Evolutionary conservation across 169 alveolate genomes (phyloP).

Genomic region (Eimeria necatrix): DNA sequence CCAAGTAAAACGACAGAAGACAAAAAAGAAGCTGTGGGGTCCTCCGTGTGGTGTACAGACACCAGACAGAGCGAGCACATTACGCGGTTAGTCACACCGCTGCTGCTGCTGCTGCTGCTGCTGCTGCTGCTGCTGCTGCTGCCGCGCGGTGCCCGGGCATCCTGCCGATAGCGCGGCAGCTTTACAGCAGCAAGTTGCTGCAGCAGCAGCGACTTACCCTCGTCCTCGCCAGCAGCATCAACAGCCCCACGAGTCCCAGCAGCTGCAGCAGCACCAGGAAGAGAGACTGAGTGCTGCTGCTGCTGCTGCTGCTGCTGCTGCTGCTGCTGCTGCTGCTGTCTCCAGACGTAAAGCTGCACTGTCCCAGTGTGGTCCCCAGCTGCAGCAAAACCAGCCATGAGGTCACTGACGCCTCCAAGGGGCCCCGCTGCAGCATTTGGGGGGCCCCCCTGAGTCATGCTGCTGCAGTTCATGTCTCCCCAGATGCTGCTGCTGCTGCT

Average conservation of each 20-base stretch:
- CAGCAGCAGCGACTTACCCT: neutral
- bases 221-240: neutral
- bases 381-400: neutral
- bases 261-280: neutral
- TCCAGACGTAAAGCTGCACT: slow-evolving; percentile 17
- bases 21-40: neutral
- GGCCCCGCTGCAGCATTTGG: neutral
- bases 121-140: neutral
- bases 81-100: slow-evolving; percentile 4
- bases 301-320: slow-evolving; percentile 12
- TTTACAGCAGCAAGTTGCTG: neutral
- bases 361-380: slow-evolving; percentile 12
- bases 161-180: slow-evolving; percentile 21
- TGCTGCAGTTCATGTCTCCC: slow-evolving; percentile 11
- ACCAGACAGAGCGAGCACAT: neutral
- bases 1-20: slow-evolving; percentile 20
- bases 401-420: neutral
- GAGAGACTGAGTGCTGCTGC: neutral
- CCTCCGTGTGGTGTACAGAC: neutral
- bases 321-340: slow-evolving; percentile 45
- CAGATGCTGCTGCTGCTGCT: slow-evolving; percentile 28
- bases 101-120: too few species aligned
- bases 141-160: neutral
- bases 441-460: too few species aligned
- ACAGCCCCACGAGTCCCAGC: neutral